Percentiles rank a stretch among this genome's conserved stretches.
Evolutionary conservation across 352 stramenopile species (phyloP).

Genomic region (Globisporangium apiculatum): DNA sequence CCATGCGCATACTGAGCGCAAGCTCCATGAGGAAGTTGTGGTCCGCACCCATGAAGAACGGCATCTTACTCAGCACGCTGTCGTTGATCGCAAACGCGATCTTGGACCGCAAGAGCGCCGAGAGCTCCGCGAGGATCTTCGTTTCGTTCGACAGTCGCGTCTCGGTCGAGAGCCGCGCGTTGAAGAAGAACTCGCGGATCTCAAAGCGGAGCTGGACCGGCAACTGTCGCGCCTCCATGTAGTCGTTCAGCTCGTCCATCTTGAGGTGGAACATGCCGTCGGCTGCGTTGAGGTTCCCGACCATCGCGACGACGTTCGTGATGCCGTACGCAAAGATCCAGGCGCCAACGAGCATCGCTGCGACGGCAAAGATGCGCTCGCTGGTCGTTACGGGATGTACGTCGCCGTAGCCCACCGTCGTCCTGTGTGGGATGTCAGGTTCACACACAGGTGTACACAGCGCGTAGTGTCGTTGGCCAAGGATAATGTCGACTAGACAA

Average conservation of each 20-base stretch:
- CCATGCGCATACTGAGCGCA: constrained; percentile 71
- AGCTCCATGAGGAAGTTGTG: constrained; percentile 77
- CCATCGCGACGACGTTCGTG: constrained; percentile 72
- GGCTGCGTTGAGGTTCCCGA: constrained; percentile 59
- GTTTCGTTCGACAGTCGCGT: constrained; percentile 56
- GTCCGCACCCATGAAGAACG: constrained; percentile 66
- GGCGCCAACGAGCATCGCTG: constrained; percentile 62
- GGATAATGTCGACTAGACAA: no score
- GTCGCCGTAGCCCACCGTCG: constrained; percentile 55
- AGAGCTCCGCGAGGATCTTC: constrained; percentile 57
- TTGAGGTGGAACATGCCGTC: constrained; percentile 62
- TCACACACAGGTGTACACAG: no score
- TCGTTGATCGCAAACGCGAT: constrained; percentile 77
- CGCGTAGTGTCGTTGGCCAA: no score
- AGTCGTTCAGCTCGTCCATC: constrained; percentile 77
- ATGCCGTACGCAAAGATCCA: constrained; percentile 77
- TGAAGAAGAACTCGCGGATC: constrained; percentile 77
- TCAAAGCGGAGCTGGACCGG: constrained; percentile 59
- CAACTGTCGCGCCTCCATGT: constrained; percentile 67
- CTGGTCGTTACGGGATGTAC: constrained; percentile 34
- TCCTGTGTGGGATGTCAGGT: constrained; percentile 11
- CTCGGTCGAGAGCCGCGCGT: constrained; percentile 56
- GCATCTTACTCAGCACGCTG: constrained; percentile 68
- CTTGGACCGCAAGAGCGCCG: constrained; percentile 63
- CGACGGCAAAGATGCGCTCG: constrained; percentile 63